phyloP scores from a whole-genome alignment of 768 basidiomycete genomes.

The Kondoa malvinella region DNA sequence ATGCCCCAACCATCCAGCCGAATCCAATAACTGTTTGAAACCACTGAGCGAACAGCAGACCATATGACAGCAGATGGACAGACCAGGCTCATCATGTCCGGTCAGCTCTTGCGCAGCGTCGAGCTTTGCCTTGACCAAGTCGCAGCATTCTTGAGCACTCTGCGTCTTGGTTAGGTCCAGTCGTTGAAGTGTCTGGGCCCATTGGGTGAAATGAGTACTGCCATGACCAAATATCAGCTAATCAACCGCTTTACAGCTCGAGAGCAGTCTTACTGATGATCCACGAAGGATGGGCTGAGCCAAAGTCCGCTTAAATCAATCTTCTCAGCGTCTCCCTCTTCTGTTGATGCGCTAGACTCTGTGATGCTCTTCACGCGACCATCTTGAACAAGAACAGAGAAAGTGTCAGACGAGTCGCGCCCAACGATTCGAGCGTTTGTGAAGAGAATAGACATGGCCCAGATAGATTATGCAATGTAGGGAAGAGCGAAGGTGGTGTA shows the following conservation, averaged over 20 bases:
- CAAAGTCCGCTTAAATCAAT: background rate
- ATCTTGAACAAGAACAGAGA: background rate
- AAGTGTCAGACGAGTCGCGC: background rate
- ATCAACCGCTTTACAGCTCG: no score
- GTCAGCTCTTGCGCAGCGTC: background rate
- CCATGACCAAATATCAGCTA: background rate
- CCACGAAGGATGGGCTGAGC: background rate
- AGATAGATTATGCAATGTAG: background rate
- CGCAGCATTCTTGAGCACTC: background rate
- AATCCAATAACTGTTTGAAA: background rate
- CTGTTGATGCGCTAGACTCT: background rate
- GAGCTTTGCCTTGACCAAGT: background rate
- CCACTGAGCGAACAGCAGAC: background rate
- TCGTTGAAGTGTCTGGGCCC: background rate
- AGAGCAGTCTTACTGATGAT: background rate
- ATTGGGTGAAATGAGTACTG: background rate
- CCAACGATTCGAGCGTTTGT: background rate
- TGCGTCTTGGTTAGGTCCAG: background rate
- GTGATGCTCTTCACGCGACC: background rate
- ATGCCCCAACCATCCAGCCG: conserved; percentile 10
- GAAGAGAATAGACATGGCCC: background rate
- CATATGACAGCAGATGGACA: background rate
- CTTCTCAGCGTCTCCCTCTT: background rate
- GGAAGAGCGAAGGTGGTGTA: no score
- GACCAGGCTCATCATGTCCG: background rate